Base-by-base conservation (phyloP, 495 filamentous ascomycete species). In the Neurospora sp. region DNA sequence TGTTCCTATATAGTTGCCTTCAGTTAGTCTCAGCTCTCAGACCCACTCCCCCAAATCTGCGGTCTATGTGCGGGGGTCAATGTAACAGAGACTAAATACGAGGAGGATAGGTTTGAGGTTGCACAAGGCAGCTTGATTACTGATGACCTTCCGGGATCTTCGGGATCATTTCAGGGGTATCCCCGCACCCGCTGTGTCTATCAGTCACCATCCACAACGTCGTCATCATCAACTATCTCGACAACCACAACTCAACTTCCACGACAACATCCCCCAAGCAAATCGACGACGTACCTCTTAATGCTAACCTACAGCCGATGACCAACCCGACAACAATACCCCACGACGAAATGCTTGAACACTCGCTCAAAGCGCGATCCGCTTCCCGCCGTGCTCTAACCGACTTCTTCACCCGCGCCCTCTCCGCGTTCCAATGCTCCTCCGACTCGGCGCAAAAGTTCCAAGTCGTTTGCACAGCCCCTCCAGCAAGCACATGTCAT, bases 381-480 rank as follows among this genome's bases (percentile, higher is more conserved):
- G 27, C 53, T 27, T 75, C 69, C 72, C 72, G 61, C 44, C 78
- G 70, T 68, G 69, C 72, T 1, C 72, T 83, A 68, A 70, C 79
- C 69, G 80, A 79, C 70, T 79, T 85, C 85, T 80, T 86, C 83
- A 72, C 83, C 69, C 76, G 77, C 4, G 83, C 87, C 12, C 82
- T 93, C 71, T 83, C 87, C 75, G 80, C 81, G 40, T 93, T 93
- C 74, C 82, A 86, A 27, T 75, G 82, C 16, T 90, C 90, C 9
- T 73, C 82, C 42, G 83, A 85, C 37, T 31, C 53, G 22, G 27
- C 53, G 27, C 53, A 61, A 61, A 83, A 82, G 41, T 89, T 94
- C 70, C 85, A 87, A 68, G 81, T 93, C 70, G 81, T 93, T 16
- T 84, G 85, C 74, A 90, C 88, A 7, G 53, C 12, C 14, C 27